Percentiles rank a stretch among this genome's conserved stretches.
These are phyloP conservation scores for Trichocladium antarcticum DNA, from an alignment of 495 filamentous ascomycete genomes.

Conservation along the genomic window DNA sequence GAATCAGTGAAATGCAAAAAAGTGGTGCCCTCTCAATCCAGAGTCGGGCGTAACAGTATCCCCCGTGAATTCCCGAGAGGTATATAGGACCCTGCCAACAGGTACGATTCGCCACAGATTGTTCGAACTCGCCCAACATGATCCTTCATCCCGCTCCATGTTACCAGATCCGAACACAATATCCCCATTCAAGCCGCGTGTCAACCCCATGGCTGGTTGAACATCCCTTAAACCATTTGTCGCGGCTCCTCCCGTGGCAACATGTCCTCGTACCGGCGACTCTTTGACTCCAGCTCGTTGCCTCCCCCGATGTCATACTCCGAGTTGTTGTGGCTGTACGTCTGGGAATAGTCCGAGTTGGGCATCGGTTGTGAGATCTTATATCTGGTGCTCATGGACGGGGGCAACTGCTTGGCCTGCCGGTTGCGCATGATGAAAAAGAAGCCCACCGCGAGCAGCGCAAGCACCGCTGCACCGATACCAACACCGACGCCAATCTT, in stretches of 20 bases:
- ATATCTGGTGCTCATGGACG: constrained; percentile 12
- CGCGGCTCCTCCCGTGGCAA: constrained; percentile 31
- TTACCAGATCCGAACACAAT: not conserved
- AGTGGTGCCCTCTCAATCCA: too few relatives aligned
- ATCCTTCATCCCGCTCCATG: too few relatives aligned
- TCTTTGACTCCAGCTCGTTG: constrained; percentile 32
- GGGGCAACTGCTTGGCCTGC: constrained; percentile 7
- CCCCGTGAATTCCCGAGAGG: not conserved
- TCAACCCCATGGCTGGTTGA: too few relatives aligned
- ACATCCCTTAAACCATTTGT: constrained; percentile 33
- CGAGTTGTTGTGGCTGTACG: constrained; percentile 19
- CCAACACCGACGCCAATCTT: constrained; percentile 38
- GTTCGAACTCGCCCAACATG: too few relatives aligned
- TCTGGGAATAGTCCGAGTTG: constrained; percentile 26
- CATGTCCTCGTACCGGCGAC: constrained; percentile 40
- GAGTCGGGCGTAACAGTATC: too few relatives aligned
- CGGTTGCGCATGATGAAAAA: constrained; percentile 26
- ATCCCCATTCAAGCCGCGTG: too few relatives aligned
- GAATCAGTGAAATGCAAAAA: too few relatives aligned
- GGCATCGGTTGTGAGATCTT: constrained; percentile 38
- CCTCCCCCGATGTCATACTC: constrained; percentile 18
- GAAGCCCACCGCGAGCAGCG: constrained; percentile 19
- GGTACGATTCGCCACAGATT: too few relatives aligned
- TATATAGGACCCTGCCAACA: too few relatives aligned
- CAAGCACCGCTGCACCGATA: constrained; percentile 24